Conservation (phyloP, 805 yeast genomes). For the Nakazawaea peltata region DNA sequence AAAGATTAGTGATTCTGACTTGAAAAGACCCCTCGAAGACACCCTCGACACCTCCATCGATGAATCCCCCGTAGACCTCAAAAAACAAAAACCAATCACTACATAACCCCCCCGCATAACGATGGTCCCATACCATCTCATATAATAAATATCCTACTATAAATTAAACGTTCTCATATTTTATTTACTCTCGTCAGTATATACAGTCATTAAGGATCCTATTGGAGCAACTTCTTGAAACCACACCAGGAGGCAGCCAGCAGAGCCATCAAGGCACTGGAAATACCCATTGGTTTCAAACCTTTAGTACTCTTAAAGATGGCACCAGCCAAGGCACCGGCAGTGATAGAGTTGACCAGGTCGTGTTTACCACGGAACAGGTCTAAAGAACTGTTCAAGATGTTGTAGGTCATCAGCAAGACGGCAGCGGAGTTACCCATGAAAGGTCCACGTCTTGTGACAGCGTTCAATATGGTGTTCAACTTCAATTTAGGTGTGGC, state of each 20-base stretch:
- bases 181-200: too few relatives aligned
- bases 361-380: conserved; percentile 84
- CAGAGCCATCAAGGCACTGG: conserved; percentile 77
- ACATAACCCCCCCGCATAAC: too few relatives aligned
- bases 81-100: neutral
- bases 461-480: conserved; percentile 84
- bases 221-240: conserved; percentile 41
- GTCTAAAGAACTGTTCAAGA: conserved; percentile 75
- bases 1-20: too few relatives aligned
- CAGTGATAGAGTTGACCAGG: conserved; percentile 69
- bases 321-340: conserved; percentile 93
- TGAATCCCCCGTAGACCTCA: neutral
- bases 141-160: too few relatives aligned
- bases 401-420: conserved; percentile 80
- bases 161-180: too few relatives aligned
- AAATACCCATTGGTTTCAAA: conserved; percentile 76
- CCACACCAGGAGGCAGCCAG: conserved; percentile 95
- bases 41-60: neutral
- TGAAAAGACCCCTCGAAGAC: neutral
- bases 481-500: conserved; percentile 76
- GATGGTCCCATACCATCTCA: too few relatives aligned
- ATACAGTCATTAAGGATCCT: neutral
- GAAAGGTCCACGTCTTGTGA: conserved; percentile 94
- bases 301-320: conserved; percentile 83
- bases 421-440: conserved; percentile 95